Evolutionary conservation across 148 eudicot species (phyloP), one percentile per base, ranked within the genome.

Genomic region (Gaultheria prostrata): DNA sequence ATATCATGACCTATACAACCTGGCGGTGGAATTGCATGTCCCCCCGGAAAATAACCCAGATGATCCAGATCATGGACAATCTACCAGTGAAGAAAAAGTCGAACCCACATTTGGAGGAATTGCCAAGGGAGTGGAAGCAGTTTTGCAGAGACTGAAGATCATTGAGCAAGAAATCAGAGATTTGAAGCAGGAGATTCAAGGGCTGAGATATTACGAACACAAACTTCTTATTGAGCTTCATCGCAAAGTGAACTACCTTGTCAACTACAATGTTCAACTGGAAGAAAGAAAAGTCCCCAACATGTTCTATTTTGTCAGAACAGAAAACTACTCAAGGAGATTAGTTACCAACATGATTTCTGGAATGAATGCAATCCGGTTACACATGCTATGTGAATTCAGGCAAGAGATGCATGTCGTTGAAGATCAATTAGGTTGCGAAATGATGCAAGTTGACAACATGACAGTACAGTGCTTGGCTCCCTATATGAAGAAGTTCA

Each of bases 271-370:
- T 67, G 90, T 90, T 28, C 95, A 97, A 59, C 82, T 93, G 6
- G 99, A 97, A 85, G 99, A 97, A 89, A 89, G 98, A 79, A 96
- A 97, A 89, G 93, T 87, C 26, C 99, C 99, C 12, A 97, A 93
- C 86, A 89, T 97, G 97, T 94, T 97, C 82, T 97, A 90, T 83
- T 94, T 97, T 79, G 98, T 91, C 61, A 90, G 87, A 75, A 90
- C 99, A 4, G 95, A 94, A 39, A 94, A 94, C 83, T 91, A 90
- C 92, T 90, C 97, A 1, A 93, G 99, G 85, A 90, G 92, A 86
- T 83, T 97, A 35, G 88, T 97, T 6, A 94, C 98, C 46, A 94
- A 59, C 67, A 85, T 97, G 75, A 90, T 97, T 15, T 89, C 98
- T 54, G 99, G 98, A 73, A 97, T 97, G 97, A 90, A 78, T 4